A percentile compares a stretch with the other conserved stretches of the same genome.
Evolutionary conservation across 1,284 basidiomycete genomes (phyloP).

Genomic region (Trichosporon ovoides): DNA sequence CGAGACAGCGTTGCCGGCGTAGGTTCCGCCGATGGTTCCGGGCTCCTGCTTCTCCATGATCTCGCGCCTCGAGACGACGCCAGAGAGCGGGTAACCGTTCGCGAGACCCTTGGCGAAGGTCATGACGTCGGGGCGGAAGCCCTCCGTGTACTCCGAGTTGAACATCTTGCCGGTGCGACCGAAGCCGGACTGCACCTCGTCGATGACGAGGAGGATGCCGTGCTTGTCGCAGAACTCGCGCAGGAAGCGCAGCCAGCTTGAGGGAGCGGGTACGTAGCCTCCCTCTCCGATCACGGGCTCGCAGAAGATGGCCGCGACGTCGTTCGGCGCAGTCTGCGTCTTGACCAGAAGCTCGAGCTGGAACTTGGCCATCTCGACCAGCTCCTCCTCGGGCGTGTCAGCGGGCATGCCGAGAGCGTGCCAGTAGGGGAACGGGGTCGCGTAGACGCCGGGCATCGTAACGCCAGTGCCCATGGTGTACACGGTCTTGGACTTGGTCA

Average conservation of each 20-base stretch:
- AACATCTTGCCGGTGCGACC: constrained; percentile 88
- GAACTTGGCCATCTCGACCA: constrained; percentile 66
- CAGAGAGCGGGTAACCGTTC: constrained; percentile 74
- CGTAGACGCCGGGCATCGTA: constrained; percentile 62
- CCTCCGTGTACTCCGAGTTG: constrained; percentile 61
- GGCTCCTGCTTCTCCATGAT: constrained; percentile 73
- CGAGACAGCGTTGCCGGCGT: constrained; percentile 80
- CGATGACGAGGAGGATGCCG: constrained; percentile 69
- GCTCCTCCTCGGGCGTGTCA: constrained; percentile 60
- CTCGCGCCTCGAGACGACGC: constrained; percentile 73
- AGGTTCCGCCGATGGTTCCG: constrained; percentile 86
- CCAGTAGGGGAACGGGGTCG: constrained; percentile 86
- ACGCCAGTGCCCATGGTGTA: constrained; percentile 57
- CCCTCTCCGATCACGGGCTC: constrained; percentile 90
- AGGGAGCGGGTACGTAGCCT: constrained; percentile 85
- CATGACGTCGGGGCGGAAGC: constrained; percentile 80
- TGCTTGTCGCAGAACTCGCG: constrained; percentile 81
- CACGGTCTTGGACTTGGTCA: constrained; percentile 84
- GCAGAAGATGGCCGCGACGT: constrained; percentile 86
- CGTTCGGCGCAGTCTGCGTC: constrained; percentile 75
- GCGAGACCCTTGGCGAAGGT: constrained; percentile 73
- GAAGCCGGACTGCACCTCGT: constrained; percentile 91
- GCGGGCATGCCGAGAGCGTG: constrained; percentile 69
- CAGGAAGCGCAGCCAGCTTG: constrained; percentile 71
- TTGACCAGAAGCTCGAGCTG: constrained; percentile 76